Conservation (phyloP, 2,329 filamentous ascomycete species). For the Sporothrix pseudoabietina region DNA sequence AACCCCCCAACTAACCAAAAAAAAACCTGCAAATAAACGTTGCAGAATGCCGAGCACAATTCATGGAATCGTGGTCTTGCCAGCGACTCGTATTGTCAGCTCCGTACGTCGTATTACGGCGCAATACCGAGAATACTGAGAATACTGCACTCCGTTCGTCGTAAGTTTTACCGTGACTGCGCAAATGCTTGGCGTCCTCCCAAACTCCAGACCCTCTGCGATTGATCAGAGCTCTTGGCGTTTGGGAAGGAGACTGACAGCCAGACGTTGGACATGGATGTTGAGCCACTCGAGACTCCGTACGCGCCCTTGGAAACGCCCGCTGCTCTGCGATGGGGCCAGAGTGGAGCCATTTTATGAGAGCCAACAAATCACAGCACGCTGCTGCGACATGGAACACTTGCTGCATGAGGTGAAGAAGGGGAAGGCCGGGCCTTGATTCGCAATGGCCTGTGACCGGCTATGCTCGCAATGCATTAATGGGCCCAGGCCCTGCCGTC, state of each 20-base stretch:
- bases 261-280: conserved; percentile 23
- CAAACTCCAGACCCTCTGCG: conserved; percentile 16
- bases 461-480: conserved; percentile 37
- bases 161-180: neutral
- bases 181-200: conserved; percentile 6
- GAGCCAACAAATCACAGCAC: conserved; percentile 45
- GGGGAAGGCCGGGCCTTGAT: conserved; percentile 40
- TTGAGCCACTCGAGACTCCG: conserved; percentile 26
- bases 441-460: conserved; percentile 41
- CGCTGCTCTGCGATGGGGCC: conserved; percentile 39
- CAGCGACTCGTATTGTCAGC: neutral
- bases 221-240: conserved; percentile 25
- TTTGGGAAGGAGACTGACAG: conserved; percentile 21
- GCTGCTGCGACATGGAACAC: conserved; percentile 44
- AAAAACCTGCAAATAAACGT: neutral
- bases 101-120: conserved; percentile 7
- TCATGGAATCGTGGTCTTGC: neutral
- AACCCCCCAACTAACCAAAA: too few relatives aligned
- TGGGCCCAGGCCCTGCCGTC: conserved; percentile 9
- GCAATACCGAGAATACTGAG: neutral
- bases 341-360: conserved; percentile 37
- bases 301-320: conserved; percentile 50
- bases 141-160: neutral
- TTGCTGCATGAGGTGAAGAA: conserved; percentile 44
- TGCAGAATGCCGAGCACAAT: neutral